Conservation (phyloP, 2,329 filamentous ascomycete species). For the Aspergillus quadricinctus region DNA sequence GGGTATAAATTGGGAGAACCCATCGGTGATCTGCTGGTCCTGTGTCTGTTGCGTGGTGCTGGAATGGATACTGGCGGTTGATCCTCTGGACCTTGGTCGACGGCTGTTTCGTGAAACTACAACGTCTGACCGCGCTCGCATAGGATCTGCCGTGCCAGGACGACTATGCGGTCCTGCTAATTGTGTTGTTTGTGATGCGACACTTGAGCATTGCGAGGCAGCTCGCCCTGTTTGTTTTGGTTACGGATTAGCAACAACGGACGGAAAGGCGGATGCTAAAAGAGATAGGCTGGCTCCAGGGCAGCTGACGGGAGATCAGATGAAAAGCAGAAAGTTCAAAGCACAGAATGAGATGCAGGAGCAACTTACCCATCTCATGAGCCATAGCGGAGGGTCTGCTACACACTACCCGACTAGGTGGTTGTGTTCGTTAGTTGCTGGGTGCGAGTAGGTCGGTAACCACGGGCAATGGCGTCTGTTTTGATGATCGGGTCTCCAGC, state of each 20-base stretch:
- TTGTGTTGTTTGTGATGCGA: slow-evolving; percentile 35
- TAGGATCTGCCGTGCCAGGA: slow-evolving; percentile 38
- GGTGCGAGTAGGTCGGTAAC: slow-evolving; percentile 21
- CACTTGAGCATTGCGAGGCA: slow-evolving; percentile 34
- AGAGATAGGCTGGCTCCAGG: slow-evolving; percentile 2
- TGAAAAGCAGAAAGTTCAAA: background rate
- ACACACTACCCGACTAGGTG: slow-evolving; percentile 12
- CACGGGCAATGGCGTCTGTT: slow-evolving; percentile 27
- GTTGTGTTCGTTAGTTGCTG: slow-evolving; percentile 16
- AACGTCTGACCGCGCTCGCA: slow-evolving; percentile 39
- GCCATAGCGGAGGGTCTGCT: slow-evolving; percentile 22
- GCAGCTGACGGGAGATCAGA: slow-evolving; percentile 1
- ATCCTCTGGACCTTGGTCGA: slow-evolving; percentile 43
- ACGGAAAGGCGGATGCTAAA: background rate
- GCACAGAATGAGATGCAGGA: background rate
- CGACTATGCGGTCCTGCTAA: slow-evolving; percentile 36
- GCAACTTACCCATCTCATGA: slow-evolving; percentile 30
- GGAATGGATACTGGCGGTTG: slow-evolving; percentile 47
- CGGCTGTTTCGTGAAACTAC: slow-evolving; percentile 36
- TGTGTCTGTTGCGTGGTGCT: slow-evolving; percentile 42
- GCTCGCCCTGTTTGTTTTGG: slow-evolving; percentile 27
- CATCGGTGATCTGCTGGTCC: slow-evolving; percentile 38
- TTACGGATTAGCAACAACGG: slow-evolving; percentile 11
- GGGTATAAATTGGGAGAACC: slow-evolving; percentile 37
- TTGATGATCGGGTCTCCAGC: slow-evolving; percentile 21